Evolutionary conservation across 768 basidiomycete species (phyloP), one percentile per base, ranked within the genome.

Genomic region (Paxillus involutus): DNA sequence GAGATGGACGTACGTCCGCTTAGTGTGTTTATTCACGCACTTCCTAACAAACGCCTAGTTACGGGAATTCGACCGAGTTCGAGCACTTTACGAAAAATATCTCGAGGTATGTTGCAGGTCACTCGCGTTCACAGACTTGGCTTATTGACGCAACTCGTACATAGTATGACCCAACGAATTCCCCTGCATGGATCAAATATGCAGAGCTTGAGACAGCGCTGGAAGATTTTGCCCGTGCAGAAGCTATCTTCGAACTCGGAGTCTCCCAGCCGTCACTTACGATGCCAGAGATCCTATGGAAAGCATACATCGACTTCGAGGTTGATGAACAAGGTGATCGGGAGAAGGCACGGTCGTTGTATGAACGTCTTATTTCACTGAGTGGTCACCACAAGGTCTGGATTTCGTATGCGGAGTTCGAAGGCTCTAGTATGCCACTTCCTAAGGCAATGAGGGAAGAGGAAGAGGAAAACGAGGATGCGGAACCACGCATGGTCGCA

Each of bases 321-420:
- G 85, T 88, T 52, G 90, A 91, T 55, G 94, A 97, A 70, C 71
- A 72, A 35, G 94, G 94, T 61, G 94, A 98, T 59, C 84, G 93
- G 39, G 90, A 90, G 53, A 80, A 83, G 14, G 88, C 91, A 2
- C 79, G 96, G n/a, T 78, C 79, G 6, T 68, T 98, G 39, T 98
- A 97, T 68, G 95, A 98, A 73, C 83, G 94, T 17, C 80, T 98
- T 17, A 78, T 97, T 45, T 73, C 82, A 32, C 77, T 89, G 46
- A 96, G 93, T 59, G 91, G 91, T 4, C 95, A 98, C 67, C 89
- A 94, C 73, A 98, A 98, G 73, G 94, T 96, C 17, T 98, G 94
- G 94, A 91, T 97, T 51, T 86, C 94, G 49, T 98, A 88, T 70
- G 96, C 96, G 0, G 79, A 89, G 61, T 97, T 98, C 62, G 96